A percentile compares a stretch with the other conserved stretches of the same genome.
Evolutionary conservation across 1,284 basidiomycete species (phyloP).

Genomic region (Rhodotorula glutinis): DNA sequence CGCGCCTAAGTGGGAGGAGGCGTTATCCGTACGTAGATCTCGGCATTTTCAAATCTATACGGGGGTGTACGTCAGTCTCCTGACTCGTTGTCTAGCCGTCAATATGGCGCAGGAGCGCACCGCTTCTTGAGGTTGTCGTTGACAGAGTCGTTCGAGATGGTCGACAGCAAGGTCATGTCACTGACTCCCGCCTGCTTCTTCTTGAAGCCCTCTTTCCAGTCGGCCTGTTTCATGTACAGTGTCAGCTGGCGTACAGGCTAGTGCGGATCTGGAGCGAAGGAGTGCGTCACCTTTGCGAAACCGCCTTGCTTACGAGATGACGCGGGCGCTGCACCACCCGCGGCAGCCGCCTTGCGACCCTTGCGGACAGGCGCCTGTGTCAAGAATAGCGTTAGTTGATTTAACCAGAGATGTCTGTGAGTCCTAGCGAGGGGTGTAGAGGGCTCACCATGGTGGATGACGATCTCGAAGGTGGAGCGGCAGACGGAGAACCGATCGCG

Average conservation of each 20-base stretch:
- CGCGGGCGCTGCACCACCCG: slow-evolving; percentile 6
- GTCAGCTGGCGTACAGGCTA: not conserved
- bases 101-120: slow-evolving; percentile 11
- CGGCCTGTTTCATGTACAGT: slow-evolving; percentile 60
- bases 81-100: too few relatives aligned
- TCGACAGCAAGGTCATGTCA: slow-evolving; percentile 96
- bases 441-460: not conserved
- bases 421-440: too few relatives aligned
- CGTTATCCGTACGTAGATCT: slow-evolving; percentile 72
- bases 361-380: slow-evolving; percentile 36
- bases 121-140: slow-evolving; percentile 97
- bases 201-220: slow-evolving; percentile 98
- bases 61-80: not conserved
- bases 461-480: too few relatives aligned
- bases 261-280: too few relatives aligned
- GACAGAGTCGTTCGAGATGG: slow-evolving; percentile 96
- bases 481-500: too few relatives aligned
- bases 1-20: too few relatives aligned
- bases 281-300: slow-evolving; percentile 30
- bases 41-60: slow-evolving; percentile 72
- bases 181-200: slow-evolving; percentile 92
- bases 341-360: slow-evolving; percentile 30
- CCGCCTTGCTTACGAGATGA: slow-evolving; percentile 25
- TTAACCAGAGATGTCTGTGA: too few relatives aligned
- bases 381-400: not conserved